Conservation (phyloP, 2,329 filamentous ascomycete species). For the Paracorniculantispora psalliotae region DNA sequence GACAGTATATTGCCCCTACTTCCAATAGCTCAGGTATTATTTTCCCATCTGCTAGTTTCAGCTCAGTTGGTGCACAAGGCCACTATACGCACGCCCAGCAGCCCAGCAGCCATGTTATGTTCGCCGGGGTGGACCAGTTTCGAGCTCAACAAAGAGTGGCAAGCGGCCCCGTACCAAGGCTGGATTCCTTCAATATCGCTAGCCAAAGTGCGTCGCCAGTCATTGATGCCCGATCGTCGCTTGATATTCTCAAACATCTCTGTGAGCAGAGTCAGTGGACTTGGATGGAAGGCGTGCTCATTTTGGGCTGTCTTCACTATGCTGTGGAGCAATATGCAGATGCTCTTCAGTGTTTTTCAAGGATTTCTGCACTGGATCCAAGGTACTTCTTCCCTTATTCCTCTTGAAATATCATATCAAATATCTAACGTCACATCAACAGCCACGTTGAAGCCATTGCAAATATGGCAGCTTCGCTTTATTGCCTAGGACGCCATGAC, state of each 20-base stretch:
- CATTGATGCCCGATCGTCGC: constrained; percentile 56
- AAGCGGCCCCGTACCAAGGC: not conserved
- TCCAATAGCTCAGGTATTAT: not conserved
- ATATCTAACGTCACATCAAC: constrained; percentile 11
- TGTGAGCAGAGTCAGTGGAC: constrained; percentile 78
- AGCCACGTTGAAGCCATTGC: constrained; percentile 91
- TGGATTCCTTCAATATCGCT: not conserved
- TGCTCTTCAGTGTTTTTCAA: constrained; percentile 68
- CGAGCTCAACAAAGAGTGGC: constrained; percentile 19
- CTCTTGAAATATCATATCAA: not conserved
- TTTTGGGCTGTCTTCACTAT: constrained; percentile 89
- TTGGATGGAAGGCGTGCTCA: constrained; percentile 89
- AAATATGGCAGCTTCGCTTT: constrained; percentile 83
- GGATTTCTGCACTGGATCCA: constrained; percentile 51
- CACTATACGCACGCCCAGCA: constrained; percentile 1
- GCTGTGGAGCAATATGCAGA: constrained; percentile 79
- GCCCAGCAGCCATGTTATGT: not conserved
- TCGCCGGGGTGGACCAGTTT: constrained; percentile 36
- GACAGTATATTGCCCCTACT: not conserved
- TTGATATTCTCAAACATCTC: constrained; percentile 67
- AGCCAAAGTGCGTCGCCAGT: constrained; percentile 33
- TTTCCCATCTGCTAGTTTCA: not conserved
- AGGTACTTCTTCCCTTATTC: constrained; percentile 36
- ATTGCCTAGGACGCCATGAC: constrained; percentile 73
- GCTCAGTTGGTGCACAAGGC: not conserved